Evolutionary conservation across 139 green algal genomes (phyloP).

Genomic region (Picochlorum sp.): DNA sequence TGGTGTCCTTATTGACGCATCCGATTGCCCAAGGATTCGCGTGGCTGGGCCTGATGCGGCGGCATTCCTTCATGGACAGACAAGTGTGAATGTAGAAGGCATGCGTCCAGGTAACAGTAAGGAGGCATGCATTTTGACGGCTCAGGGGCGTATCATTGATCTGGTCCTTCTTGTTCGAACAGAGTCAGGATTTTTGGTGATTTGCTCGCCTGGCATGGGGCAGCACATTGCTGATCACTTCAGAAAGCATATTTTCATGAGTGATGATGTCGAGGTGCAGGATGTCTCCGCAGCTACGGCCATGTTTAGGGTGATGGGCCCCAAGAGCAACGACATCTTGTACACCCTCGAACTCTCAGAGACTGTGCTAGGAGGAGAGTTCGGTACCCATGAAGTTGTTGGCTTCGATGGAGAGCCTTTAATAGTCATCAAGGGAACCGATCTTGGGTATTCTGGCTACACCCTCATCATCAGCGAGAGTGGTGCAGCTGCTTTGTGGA

Average conservation of each 20-base stretch:
- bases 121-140: constrained; percentile 63
- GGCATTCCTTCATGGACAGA: constrained; percentile 65
- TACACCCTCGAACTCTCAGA: constrained; percentile 37
- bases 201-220: constrained; percentile 43
- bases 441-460: constrained; percentile 44
- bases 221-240: constrained; percentile 40
- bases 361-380: constrained; percentile 1
- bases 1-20: constrained; percentile 57
- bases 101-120: constrained; percentile 39
- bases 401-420: constrained; percentile 46
- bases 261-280: constrained; percentile 47
- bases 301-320: constrained; percentile 63
- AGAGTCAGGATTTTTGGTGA: constrained; percentile 38
- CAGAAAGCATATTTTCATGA: constrained; percentile 68
- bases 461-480: constrained; percentile 64
- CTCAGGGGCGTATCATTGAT: constrained; percentile 54
- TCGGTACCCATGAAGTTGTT: constrained; percentile 49
- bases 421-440: constrained; percentile 31
- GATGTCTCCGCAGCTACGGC: constrained; percentile 37
- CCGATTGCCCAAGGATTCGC: constrained; percentile 65
- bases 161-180: constrained; percentile 42
- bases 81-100: constrained; percentile 40
- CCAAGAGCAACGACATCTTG: constrained; percentile 44
- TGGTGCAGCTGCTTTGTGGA: constrained; percentile 51
- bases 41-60: constrained; percentile 42